Base-by-base conservation (phyloP, 169 alveolate genomes). In the Eimeria brunetti region DNA sequence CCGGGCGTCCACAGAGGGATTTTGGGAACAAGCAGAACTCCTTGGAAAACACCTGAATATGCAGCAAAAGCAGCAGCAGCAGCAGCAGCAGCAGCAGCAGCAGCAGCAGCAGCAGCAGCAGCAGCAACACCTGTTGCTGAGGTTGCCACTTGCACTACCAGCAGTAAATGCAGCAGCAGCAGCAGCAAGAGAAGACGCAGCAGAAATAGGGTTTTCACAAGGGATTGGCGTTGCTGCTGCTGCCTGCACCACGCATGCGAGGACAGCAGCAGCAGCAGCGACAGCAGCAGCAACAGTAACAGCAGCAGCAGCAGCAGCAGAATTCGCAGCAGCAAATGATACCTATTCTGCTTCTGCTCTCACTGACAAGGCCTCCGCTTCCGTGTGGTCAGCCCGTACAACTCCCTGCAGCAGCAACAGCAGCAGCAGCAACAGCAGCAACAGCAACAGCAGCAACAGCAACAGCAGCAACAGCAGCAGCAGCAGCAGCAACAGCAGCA, bases 21-120 rank as follows among this genome's bases (percentile, higher is more conserved):
- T 80, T 53, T 80, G 89, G 89, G 89, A 80, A n/a, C 89, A 80
- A n/a, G 89, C 27, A 11, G 89, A 46, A 46, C 30, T 33, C 49
- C 62, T 51, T 0, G 69, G 89, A 24, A 44, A 14, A 7, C 80
- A 38, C 4, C 11, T 36, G 38, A 18, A 56, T 27, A 16, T 84
- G 64, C 80, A 14, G 78, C 91, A 84, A 33, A 18, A 30, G 44
- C 81, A 69, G 75, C 91, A 84, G 56, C 91, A 58, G 60, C 33
- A 84, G 38, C 46, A 24, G 9, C 60, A 36, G 33, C 60, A 4
- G 46, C 80, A 33, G 80, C 91, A 53, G 91, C 91, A 58, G 78
- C 56, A 58, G 56, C 20, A 0, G 60, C 75, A 58, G 33, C 80
- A 53, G 24, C 46, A 12, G 80, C 80, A 58, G 78, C 56, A 33